Evolutionary conservation across 768 basidiomycete genomes (phyloP).

Genomic region (Antrodiella citrinella): DNA sequence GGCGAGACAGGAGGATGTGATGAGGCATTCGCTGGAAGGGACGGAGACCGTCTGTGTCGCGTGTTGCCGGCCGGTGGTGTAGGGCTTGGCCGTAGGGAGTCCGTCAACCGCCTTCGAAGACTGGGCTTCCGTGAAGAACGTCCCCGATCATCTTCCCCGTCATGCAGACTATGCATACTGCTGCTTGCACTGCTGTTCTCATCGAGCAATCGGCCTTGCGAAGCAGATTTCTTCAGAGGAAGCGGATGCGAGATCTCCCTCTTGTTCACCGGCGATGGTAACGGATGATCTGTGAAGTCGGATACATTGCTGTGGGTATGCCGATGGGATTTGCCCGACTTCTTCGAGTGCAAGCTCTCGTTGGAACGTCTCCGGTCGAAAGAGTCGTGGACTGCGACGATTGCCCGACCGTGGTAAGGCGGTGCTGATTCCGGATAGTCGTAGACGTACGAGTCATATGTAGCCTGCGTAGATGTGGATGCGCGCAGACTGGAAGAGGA

Average conservation of each 20-base stretch:
- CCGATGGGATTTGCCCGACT: constrained; percentile 28
- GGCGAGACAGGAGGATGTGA: constrained; percentile 1
- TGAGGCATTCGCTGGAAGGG: constrained; percentile 9
- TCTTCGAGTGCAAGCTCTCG: constrained; percentile 32
- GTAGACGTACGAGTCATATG: neutral
- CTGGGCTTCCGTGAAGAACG: constrained; percentile 16
- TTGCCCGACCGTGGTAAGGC: neutral
- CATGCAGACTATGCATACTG: constrained; percentile 10
- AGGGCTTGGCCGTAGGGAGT: constrained; percentile 13
- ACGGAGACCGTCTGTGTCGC: constrained; percentile 18
- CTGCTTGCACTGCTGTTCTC: constrained; percentile 8
- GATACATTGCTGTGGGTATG: neutral
- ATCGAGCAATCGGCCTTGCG: constrained; percentile 20
- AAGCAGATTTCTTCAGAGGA: constrained; percentile 13
- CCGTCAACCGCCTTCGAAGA: constrained; percentile 19
- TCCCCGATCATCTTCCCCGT: constrained; percentile 5
- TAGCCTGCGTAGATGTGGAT: neutral
- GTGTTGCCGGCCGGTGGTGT: constrained; percentile 1
- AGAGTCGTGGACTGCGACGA: constrained; percentile 7
- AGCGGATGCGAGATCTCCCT: neutral
- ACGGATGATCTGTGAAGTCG: neutral
- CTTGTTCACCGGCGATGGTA: neutral
- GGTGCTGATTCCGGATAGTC: neutral
- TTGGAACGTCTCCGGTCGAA: constrained; percentile 24
- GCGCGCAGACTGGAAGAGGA: neutral